Evolutionary conservation across 495 filamentous ascomycete genomes (phyloP).

Genomic region (Sabuloglossum arenarium): DNA sequence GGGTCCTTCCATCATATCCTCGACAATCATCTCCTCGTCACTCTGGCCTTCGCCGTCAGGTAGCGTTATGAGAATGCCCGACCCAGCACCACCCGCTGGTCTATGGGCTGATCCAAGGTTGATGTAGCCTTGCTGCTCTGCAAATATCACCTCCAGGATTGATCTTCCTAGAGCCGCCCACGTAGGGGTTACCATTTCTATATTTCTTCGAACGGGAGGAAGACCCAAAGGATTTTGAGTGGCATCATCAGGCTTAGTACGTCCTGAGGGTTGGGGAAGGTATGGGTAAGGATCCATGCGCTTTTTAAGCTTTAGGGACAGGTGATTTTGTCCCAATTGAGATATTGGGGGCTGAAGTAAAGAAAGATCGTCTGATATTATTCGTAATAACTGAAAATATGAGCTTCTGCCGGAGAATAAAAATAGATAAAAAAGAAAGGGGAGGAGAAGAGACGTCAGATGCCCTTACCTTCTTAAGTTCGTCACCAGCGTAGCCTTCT

Average conservation of each 20-base stretch:
- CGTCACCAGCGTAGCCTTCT: slow-evolving; percentile 62
- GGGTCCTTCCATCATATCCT: not conserved
- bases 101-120: not conserved
- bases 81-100: not conserved
- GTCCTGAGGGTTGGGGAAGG: slow-evolving; percentile 24
- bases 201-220: not conserved
- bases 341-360: slow-evolving; percentile 45
- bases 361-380: slow-evolving; percentile 52
- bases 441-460: not conserved
- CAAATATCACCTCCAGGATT: slow-evolving; percentile 28
- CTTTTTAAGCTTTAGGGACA: slow-evolving; percentile 40
- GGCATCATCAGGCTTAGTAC: not conserved
- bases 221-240: not conserved
- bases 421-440: not conserved
- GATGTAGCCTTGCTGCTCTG: slow-evolving; percentile 20
- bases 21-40: not conserved
- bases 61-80: not conserved
- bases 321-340: slow-evolving; percentile 34
- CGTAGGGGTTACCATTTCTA: slow-evolving; percentile 12
- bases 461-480: slow-evolving; percentile 31
- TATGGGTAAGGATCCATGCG: slow-evolving; percentile 61
- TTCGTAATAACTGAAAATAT: slow-evolving; percentile 24
- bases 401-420: too few relatives aligned
- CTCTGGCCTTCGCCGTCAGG: not conserved
- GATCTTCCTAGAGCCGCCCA: slow-evolving; percentile 35